Percentiles rank a stretch among this genome's conserved stretches.
Evolutionary conservation across 176 grass and related monocot species (phyloP).

Genomic region (Oryza glumipatula): DNA sequence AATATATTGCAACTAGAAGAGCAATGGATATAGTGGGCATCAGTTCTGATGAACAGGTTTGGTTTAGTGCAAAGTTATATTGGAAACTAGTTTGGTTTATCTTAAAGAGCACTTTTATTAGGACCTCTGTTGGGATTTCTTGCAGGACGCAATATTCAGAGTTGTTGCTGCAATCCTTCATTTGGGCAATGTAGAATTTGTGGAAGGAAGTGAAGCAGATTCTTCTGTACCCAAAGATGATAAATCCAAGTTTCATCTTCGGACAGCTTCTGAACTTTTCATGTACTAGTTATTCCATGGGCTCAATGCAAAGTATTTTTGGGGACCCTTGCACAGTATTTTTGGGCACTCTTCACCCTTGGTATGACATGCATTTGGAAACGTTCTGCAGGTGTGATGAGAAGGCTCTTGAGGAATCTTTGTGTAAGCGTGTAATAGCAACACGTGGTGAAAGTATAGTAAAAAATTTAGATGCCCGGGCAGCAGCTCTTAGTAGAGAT

Average conservation of each 20-base stretch:
- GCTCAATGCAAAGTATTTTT: slow-evolving; percentile 30
- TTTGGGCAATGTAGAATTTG: slow-evolving; percentile 92
- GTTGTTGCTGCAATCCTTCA: slow-evolving; percentile 99
- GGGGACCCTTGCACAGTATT: slow-evolving; percentile 11
- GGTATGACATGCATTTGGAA: slow-evolving; percentile 37
- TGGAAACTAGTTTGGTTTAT: slow-evolving; percentile 37
- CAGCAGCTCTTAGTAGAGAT: slow-evolving; percentile 94
- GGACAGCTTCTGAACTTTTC: slow-evolving; percentile 91
- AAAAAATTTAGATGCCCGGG: slow-evolving; percentile 76
- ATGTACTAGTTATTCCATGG: slow-evolving; percentile 60
- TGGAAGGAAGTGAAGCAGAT: slow-evolving; percentile 84
- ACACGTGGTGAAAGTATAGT: slow-evolving; percentile 91
- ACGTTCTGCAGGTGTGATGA: slow-evolving; percentile 74
- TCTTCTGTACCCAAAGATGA: slow-evolving; percentile 90
- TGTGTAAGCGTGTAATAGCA: slow-evolving; percentile 91
- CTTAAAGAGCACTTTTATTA: slow-evolving; percentile 22
- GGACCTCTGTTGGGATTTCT: slow-evolving; percentile 6
- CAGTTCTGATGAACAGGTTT: slow-evolving; percentile 83
- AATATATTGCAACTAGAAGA: slow-evolving; percentile 83
- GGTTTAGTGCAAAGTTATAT: slow-evolving; percentile 23
- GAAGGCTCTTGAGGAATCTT: slow-evolving; percentile 79
- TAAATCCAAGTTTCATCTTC: slow-evolving; percentile 84
- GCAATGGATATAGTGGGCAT: slow-evolving; percentile 98
- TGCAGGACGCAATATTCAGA: slow-evolving; percentile 91
- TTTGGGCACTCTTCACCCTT: not conserved